phyloP scores from a whole-genome alignment of 2,329 filamentous ascomycete genomes.

The Cercospora sp. region DNA sequence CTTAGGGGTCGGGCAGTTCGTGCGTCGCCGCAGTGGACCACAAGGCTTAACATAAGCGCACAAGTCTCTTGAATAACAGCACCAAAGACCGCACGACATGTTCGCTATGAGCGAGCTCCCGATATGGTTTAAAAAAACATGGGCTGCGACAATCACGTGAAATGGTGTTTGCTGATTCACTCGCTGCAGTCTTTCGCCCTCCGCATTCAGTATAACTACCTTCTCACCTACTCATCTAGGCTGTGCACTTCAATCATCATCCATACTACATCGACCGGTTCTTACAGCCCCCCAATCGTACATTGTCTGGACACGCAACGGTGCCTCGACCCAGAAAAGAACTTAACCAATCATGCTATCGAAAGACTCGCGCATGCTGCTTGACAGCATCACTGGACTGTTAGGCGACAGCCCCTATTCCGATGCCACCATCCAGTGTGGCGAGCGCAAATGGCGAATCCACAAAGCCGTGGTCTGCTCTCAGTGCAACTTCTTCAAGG shows the following conservation, averaged over 20 bases:
- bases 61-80: too few species aligned
- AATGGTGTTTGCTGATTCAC: not conserved
- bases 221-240: not conserved
- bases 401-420: not conserved
- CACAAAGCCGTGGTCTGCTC: slow-evolving; percentile 32
- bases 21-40: too few species aligned
- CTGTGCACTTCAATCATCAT: not conserved
- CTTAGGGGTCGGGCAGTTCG: too few species aligned
- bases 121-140: too few species aligned
- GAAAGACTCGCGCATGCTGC: not conserved
- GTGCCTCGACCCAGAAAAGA: not conserved
- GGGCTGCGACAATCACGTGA: too few species aligned
- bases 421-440: slow-evolving; percentile 30
- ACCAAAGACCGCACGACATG: too few species aligned
- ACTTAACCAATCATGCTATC: not conserved
- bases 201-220: not conserved
- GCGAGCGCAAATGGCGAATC: slow-evolving; percentile 23
- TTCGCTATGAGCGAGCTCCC: too few species aligned
- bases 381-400: not conserved
- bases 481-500: slow-evolving; percentile 30
- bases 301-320: not conserved
- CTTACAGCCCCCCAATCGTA: too few species aligned
- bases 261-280: not conserved
- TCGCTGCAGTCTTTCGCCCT: not conserved
- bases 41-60: too few species aligned